Percentiles rank a stretch among this genome's conserved stretches.
These are phyloP conservation scores for Mycena venus DNA, from an alignment of 768 basidiomycete genomes.

Conservation along the genomic window DNA sequence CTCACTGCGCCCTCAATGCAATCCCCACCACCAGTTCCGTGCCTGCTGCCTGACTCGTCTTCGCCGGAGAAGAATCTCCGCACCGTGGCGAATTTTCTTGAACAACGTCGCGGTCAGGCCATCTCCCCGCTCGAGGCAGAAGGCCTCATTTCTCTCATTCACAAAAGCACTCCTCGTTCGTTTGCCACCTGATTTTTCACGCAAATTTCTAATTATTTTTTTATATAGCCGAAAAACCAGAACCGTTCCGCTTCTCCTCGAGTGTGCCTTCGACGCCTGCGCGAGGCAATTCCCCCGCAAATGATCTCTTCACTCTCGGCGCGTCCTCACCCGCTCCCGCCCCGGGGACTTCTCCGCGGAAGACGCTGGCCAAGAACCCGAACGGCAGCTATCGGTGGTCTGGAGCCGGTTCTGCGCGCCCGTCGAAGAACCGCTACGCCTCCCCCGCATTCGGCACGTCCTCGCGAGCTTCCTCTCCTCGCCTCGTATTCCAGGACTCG, in stretches of 20 bases:
- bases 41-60: slow-evolving; percentile 37
- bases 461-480: slow-evolving; percentile 58
- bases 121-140: slow-evolving; percentile 67
- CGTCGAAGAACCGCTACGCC: slow-evolving; percentile 73
- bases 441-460: slow-evolving; percentile 78
- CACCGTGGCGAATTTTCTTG: slow-evolving; percentile 62
- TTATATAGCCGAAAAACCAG: slow-evolving; percentile 50
- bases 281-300: slow-evolving; percentile 51
- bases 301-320: slow-evolving; percentile 37
- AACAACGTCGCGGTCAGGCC: slow-evolving; percentile 59
- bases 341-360: slow-evolving; percentile 57
- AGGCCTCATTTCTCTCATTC: slow-evolving; percentile 67
- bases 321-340: slow-evolving; percentile 28
- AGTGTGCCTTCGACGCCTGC: slow-evolving; percentile 53
- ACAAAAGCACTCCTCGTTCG: slow-evolving; percentile 64
- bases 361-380: slow-evolving; percentile 75
- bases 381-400: slow-evolving; percentile 82
- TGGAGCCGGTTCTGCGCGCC: slow-evolving; percentile 78
- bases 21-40: not conserved
- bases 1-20: slow-evolving; percentile 15
- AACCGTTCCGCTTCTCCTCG: slow-evolving; percentile 76
- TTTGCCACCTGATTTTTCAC: slow-evolving; percentile 4
- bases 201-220: slow-evolving; percentile 8
- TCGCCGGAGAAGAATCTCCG: slow-evolving; percentile 61
- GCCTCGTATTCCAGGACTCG: slow-evolving; percentile 53